These are phyloP conservation scores for Saccharomyces jurei DNA, from an alignment of 805 yeast species.

Conservation along the genomic window DNA sequence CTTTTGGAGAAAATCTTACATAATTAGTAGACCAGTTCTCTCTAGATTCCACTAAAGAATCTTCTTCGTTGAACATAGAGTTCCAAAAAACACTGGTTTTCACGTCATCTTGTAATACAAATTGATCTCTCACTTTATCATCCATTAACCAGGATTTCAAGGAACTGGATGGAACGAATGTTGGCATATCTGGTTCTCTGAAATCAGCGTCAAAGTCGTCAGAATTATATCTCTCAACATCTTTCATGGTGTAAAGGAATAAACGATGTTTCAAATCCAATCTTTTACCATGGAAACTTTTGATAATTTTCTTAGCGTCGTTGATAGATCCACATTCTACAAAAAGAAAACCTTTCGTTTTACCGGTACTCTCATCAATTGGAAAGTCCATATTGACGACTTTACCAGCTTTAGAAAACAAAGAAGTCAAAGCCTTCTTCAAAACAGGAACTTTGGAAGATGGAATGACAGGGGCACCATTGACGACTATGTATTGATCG, in stretches of 20 bases:
- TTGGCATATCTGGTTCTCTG: slow-evolving; percentile 64
- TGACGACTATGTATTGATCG: slow-evolving; percentile 76
- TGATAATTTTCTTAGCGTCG: slow-evolving; percentile 71
- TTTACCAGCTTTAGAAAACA: slow-evolving; percentile 70
- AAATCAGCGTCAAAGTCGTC: slow-evolving; percentile 56
- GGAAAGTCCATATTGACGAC: slow-evolving; percentile 79
- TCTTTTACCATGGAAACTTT: slow-evolving; percentile 76
- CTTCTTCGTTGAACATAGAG: slow-evolving; percentile 58
- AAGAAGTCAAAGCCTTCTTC: slow-evolving; percentile 75
- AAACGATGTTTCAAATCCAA: slow-evolving; percentile 90
- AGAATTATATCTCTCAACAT: slow-evolving; percentile 69
- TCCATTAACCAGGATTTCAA: slow-evolving; percentile 89
- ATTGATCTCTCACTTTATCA: slow-evolving; percentile 82
- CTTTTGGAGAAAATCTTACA: slow-evolving; percentile 87
- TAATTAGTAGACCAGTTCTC: slow-evolving; percentile 80
- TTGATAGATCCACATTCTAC: slow-evolving; percentile 66
- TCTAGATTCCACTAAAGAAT: slow-evolving; percentile 62
- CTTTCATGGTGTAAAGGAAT: slow-evolving; percentile 72
- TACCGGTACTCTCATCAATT: slow-evolving; percentile 53
- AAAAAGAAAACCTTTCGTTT: slow-evolving; percentile 79
- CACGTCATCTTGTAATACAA: slow-evolving; percentile 69
- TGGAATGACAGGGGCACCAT: slow-evolving; percentile 94
- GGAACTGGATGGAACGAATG: slow-evolving; percentile 69
- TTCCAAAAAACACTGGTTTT: slow-evolving; percentile 84
- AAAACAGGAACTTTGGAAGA: slow-evolving; percentile 77